Evolutionary conservation across 2,329 filamentous ascomycete species (phyloP).

Genomic region (Aspergillus clavatus): DNA sequence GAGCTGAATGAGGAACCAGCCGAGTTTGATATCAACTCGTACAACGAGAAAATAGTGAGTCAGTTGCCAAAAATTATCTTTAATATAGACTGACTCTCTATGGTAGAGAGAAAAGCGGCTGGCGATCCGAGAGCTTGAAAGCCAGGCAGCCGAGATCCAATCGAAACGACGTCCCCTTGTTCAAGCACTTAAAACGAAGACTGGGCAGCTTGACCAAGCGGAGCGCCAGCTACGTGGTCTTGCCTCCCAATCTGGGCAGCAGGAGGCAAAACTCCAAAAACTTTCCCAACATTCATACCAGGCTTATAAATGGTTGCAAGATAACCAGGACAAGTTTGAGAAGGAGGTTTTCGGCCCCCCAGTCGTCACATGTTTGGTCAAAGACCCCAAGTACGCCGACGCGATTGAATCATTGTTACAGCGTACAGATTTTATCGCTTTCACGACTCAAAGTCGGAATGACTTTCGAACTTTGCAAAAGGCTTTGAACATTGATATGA

Average conservation of each 20-base stretch:
- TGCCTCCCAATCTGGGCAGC: constrained; percentile 70
- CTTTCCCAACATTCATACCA: constrained; percentile 59
- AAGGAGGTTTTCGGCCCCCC: constrained; percentile 76
- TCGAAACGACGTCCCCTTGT: constrained; percentile 29
- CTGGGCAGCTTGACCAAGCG: constrained; percentile 37
- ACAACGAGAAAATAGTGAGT: constrained; percentile 68
- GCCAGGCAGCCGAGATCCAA: constrained; percentile 41
- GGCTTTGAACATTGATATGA: constrained; percentile 59
- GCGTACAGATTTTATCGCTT: constrained; percentile 50
- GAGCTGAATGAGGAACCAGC: constrained; percentile 58
- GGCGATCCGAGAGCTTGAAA: constrained; percentile 31
- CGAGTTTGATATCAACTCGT: constrained; percentile 64
- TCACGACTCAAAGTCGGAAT: constrained; percentile 69
- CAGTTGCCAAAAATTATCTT: not conserved
- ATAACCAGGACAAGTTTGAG: constrained; percentile 65
- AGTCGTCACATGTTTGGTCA: constrained; percentile 73
- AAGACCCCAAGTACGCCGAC: constrained; percentile 62
- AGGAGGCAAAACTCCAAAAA: constrained; percentile 60
- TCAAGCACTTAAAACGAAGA: constrained; percentile 32
- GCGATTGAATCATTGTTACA: constrained; percentile 56
- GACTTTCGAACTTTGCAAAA: constrained; percentile 72
- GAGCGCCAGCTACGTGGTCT: constrained; percentile 54
- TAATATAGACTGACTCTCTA: constrained; percentile 21
- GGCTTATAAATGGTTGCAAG: constrained; percentile 78
- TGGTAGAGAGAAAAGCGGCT: constrained; percentile 53